Evolutionary conservation across 164 flowering plant species (phyloP).

Genomic region (Euptelea pleiosperma): DNA sequence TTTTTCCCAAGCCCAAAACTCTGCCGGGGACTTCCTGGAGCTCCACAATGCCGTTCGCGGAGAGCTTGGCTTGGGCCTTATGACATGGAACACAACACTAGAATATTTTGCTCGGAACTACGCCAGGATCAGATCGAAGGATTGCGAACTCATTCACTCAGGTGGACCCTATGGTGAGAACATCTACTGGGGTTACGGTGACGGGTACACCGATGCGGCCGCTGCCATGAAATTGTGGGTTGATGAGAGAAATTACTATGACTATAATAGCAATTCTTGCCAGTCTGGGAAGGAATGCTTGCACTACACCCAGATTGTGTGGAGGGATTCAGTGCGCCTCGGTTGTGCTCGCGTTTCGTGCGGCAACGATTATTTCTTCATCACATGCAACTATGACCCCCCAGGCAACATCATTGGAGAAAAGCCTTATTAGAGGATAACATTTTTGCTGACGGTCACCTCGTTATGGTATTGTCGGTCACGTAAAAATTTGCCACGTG

Average conservation of each 20-base stretch:
- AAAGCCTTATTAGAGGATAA: constrained; percentile 20
- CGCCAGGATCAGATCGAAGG: constrained; percentile 7
- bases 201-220: background rate
- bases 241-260: constrained; percentile 12
- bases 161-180: constrained; percentile 29
- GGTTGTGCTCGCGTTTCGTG: constrained; percentile 47
- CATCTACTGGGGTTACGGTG: constrained; percentile 16
- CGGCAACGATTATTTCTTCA: constrained; percentile 19
- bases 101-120: constrained; percentile 12
- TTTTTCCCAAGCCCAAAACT: no score
- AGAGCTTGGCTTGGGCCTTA: constrained; percentile 16
- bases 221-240: constrained; percentile 12
- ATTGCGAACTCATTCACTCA: constrained; percentile 23
- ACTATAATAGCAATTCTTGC: constrained; percentile 10
- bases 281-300: constrained; percentile 22
- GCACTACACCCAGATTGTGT: constrained; percentile 48
- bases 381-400: constrained; percentile 40
- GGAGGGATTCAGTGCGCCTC: constrained; percentile 27
- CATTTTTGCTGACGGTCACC: no score
- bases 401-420: constrained; percentile 30
- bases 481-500: no score
- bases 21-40: constrained; percentile 7
- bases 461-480: no score
- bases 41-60: constrained; percentile 20
- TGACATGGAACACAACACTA: constrained; percentile 21